These are phyloP conservation scores for Coemansia sp. DNA, from an alignment of 192 early-diverging fungal species.

Conservation along the genomic window DNA sequence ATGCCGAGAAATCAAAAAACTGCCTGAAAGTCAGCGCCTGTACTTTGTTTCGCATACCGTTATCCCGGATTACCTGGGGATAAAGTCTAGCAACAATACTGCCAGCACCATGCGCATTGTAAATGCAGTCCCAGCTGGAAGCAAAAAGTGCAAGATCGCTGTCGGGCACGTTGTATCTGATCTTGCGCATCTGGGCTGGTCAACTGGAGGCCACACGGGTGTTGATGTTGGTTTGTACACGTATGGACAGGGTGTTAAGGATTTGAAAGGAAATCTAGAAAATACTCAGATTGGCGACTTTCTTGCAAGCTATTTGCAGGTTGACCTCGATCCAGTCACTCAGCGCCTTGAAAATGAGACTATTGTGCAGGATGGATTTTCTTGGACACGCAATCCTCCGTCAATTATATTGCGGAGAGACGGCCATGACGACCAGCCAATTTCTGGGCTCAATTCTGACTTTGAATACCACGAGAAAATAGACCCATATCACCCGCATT, in stretches of 20 bases:
- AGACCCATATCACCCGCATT: too few species aligned
- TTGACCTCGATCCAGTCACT: conserved; percentile 54
- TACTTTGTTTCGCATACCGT: conserved; percentile 3
- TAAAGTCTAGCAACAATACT: conserved; percentile 18
- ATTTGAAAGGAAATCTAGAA: conserved; percentile 59
- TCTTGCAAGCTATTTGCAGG: conserved; percentile 52
- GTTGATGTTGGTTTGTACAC: conserved; percentile 86
- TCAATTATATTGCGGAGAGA: not conserved
- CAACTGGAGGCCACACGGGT: conserved; percentile 85
- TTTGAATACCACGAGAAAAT: too few species aligned
- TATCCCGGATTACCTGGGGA: conserved; percentile 23
- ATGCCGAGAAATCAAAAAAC: conserved; percentile 1
- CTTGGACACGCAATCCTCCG: not conserved
- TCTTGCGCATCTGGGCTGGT: conserved; percentile 52
- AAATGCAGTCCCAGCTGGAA: not conserved
- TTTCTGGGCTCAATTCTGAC: too few species aligned
- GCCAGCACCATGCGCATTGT: not conserved
- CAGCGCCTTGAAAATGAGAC: conserved; percentile 27
- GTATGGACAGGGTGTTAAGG: conserved; percentile 35
- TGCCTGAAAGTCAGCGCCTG: not conserved
- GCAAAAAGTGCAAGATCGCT: conserved; percentile 16
- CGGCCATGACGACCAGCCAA: not conserved
- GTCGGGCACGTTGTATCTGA: conserved; percentile 17
- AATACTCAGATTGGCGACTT: conserved; percentile 64
- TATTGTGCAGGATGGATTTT: not conserved